phyloP scores from a whole-genome alignment of 176 grass and related monocot species.

The Aechmea fasciata region DNA sequence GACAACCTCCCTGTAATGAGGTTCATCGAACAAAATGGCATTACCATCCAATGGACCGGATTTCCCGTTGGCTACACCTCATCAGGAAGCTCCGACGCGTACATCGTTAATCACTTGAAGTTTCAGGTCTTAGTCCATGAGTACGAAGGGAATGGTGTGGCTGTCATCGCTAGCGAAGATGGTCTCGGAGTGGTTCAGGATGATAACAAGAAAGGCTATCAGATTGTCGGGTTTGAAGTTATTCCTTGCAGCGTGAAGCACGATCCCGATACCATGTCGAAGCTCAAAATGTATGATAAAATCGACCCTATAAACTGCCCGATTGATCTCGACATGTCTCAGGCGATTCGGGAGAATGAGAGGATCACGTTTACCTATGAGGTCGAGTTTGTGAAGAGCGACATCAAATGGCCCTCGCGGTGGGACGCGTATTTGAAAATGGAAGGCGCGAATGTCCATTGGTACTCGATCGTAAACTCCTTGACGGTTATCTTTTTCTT shows the following conservation, averaged over 20 bases:
- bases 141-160: conserved; percentile 42
- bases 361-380: conserved; percentile 67
- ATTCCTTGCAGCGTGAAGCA: conserved; percentile 61
- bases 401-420: conserved; percentile 69
- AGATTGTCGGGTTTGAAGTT: conserved; percentile 81
- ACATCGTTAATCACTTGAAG: conserved; percentile 73
- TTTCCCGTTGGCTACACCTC: conserved; percentile 55
- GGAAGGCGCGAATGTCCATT: conserved; percentile 75
- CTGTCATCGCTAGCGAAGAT: conserved; percentile 47
- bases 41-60: conserved; percentile 59
- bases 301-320: conserved; percentile 42
- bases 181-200: conserved; percentile 54
- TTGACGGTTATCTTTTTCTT: conserved; percentile 86
- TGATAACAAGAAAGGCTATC: conserved; percentile 47
- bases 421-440: conserved; percentile 75
- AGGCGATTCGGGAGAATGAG: conserved; percentile 49
- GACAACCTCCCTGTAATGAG: conserved; percentile 68
- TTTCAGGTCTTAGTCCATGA: conserved; percentile 65
- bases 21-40: conserved; percentile 51
- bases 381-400: conserved; percentile 61
- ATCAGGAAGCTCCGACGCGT: conserved; percentile 45
- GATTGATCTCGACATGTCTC: conserved; percentile 47
- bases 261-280: conserved; percentile 33
- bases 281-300: conserved; percentile 57
- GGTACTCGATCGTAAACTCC: conserved; percentile 87